Evolutionary conservation across 2,329 filamentous ascomycete species (phyloP).

Genomic region (Colletotrichum spinosum): DNA sequence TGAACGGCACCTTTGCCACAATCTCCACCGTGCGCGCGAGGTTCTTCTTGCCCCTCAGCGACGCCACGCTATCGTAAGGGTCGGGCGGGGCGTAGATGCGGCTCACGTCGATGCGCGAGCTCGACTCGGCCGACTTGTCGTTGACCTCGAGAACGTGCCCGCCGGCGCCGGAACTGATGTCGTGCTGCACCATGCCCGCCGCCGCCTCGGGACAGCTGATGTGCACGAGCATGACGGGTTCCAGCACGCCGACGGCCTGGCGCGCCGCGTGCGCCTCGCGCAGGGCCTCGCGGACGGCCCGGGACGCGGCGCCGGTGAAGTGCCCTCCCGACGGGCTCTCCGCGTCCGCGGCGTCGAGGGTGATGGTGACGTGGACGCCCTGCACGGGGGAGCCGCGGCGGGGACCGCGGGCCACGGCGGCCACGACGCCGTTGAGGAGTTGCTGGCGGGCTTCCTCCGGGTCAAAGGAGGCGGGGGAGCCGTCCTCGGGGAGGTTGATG

Average conservation of each 20-base stretch:
- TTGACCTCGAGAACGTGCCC: slow-evolving; percentile 81
- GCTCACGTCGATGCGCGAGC: slow-evolving; percentile 70
- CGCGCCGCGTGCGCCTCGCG: slow-evolving; percentile 65
- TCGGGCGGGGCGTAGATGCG: slow-evolving; percentile 91
- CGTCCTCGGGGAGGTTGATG: slow-evolving; percentile 61
- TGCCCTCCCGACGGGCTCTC: slow-evolving; percentile 74
- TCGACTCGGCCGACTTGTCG: slow-evolving; percentile 55
- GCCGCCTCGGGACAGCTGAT: slow-evolving; percentile 87
- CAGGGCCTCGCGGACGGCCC: slow-evolving; percentile 77
- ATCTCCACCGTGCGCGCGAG: slow-evolving; percentile 71
- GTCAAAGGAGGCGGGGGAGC: slow-evolving; percentile 62
- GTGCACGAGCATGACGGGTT: slow-evolving; percentile 91
- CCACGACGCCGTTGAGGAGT: slow-evolving; percentile 83
- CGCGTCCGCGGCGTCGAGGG: slow-evolving; percentile 66
- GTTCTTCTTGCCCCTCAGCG: slow-evolving; percentile 62
- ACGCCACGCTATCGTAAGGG: slow-evolving; percentile 76
- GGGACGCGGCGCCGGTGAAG: slow-evolving; percentile 71
- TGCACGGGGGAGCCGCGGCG: slow-evolving; percentile 84
- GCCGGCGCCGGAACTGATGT: slow-evolving; percentile 78
- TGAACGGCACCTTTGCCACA: slow-evolving; percentile 88
- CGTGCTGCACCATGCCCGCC: slow-evolving; percentile 85
- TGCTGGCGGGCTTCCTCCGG: slow-evolving; percentile 64
- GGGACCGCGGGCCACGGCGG: slow-evolving; percentile 87
- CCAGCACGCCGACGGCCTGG: slow-evolving; percentile 76
- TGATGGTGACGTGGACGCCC: slow-evolving; percentile 77